Percentiles rank a stretch among this genome's conserved stretches.
These are phyloP conservation scores for Nakaseomyces sp. DNA, from an alignment of 1,139 yeast species.

Conservation along the genomic window DNA sequence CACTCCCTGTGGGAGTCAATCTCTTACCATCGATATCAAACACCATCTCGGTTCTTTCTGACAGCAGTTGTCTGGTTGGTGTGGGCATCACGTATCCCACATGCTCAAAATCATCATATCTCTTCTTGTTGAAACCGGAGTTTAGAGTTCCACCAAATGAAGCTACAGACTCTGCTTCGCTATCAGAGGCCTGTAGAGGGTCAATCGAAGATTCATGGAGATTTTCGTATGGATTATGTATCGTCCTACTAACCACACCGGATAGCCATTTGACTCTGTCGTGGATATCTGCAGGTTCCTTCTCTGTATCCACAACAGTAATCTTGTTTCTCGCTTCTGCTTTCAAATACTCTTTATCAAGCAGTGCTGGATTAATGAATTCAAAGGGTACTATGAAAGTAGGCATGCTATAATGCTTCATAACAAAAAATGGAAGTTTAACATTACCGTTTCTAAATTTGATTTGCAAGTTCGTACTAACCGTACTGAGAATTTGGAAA, in stretches of 20 bases:
- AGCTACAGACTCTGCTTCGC: constrained; percentile 17
- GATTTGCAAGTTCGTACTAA: constrained; percentile 31
- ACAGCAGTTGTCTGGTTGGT: constrained; percentile 20
- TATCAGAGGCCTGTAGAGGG: constrained; percentile 11
- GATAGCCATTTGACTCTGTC: constrained; percentile 15
- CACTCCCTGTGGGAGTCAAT: constrained; percentile 16
- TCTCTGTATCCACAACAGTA: not conserved
- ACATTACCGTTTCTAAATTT: constrained; percentile 29
- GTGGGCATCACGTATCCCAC: constrained; percentile 27
- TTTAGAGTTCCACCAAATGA: constrained; percentile 22
- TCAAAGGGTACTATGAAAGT: constrained; percentile 31
- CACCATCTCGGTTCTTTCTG: constrained; percentile 10
- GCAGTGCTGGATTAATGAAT: constrained; percentile 24
- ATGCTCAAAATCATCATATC: constrained; percentile 22
- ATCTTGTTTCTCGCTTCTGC: not conserved
- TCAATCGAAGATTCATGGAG: constrained; percentile 6
- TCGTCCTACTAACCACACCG: constrained; percentile 16
- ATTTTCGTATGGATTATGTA: constrained; percentile 21
- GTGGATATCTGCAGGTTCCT: not conserved
- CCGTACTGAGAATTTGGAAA: constrained; percentile 37
- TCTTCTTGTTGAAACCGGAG: constrained; percentile 22
- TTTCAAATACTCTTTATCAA: constrained; percentile 14
- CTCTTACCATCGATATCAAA: constrained; percentile 16
- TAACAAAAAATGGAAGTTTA: constrained; percentile 32
- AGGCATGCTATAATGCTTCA: constrained; percentile 31